These are phyloP conservation scores for Coniochaeta pulveracea DNA, from an alignment of 2,329 filamentous ascomycete species.

Conservation along the genomic window DNA sequence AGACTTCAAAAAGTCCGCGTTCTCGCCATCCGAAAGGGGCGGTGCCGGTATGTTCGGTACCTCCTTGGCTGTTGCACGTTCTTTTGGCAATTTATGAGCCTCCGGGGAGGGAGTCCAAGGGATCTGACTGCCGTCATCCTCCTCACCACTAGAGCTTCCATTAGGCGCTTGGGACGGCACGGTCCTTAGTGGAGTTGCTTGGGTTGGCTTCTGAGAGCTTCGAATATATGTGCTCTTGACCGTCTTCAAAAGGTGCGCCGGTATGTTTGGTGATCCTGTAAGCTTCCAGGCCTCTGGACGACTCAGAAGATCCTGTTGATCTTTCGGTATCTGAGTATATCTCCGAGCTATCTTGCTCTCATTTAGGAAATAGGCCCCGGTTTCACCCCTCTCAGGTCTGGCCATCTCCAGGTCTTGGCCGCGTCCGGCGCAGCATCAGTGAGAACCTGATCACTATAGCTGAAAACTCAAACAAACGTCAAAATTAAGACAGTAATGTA, in stretches of 20 bases:
- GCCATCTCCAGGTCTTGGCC: not conserved
- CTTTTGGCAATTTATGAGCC: no score
- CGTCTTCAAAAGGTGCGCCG: no score
- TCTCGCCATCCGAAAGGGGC: not conserved
- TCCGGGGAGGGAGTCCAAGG: conserved; percentile 1
- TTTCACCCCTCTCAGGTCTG: not conserved
- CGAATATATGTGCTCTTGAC: not conserved
- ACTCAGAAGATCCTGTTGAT: conserved; percentile 26
- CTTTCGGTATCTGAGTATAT: conserved; percentile 20
- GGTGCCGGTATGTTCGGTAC: no score
- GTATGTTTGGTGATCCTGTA: not conserved
- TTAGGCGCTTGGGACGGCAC: no score
- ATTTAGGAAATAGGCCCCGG: not conserved
- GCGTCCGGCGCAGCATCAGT: no score
- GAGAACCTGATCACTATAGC: no score
- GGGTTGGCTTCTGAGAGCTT: no score
- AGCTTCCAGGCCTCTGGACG: conserved; percentile 22
- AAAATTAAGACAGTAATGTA: no score
- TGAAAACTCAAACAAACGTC: no score
- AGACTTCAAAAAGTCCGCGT: no score
- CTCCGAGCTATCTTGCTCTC: not conserved
- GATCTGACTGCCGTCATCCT: not conserved
- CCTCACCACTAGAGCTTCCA: not conserved
- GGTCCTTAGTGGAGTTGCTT: no score
- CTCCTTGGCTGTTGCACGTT: no score